A percentile compares a stretch with the other conserved stretches of the same genome.
phyloP scores from a whole-genome alignment of 73 alveolate species.

The Tetrahymena elliotti region DNA sequence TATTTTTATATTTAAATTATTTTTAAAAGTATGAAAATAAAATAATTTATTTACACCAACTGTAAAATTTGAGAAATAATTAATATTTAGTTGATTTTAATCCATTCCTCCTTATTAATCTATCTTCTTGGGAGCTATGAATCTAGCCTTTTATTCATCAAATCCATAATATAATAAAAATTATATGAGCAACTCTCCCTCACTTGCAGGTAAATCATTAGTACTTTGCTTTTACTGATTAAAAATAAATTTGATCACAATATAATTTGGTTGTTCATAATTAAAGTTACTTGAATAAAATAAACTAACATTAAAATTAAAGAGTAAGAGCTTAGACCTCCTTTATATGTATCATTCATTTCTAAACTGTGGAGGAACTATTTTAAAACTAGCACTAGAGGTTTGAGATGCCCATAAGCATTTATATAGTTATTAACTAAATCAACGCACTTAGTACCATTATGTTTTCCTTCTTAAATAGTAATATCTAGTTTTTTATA shows the following conservation, averaged over 20 bases:
- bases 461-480: conserved; percentile 27
- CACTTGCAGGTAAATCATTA: not conserved
- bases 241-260: too few relatives aligned
- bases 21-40: too few relatives aligned
- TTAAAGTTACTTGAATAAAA: not conserved
- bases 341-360: conserved; percentile 45
- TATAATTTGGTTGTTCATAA: not conserved
- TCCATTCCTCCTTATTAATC: not conserved
- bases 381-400: conserved; percentile 40
- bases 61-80: not conserved
- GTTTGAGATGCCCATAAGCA: conserved; percentile 18
- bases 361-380: conserved; percentile 26
- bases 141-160: not conserved
- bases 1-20: too few relatives aligned
- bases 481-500: conserved; percentile 30
- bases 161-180: not conserved
- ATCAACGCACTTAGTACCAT: conserved; percentile 24
- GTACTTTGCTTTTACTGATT: not conserved
- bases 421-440: conserved; percentile 9
- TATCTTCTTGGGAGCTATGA: not conserved
- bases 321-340: conserved; percentile 54
- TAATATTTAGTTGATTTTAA: not conserved
- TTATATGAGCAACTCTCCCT: not conserved
- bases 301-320: conserved; percentile 43
- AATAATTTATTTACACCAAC: not conserved